Evolutionary conservation across 768 basidiomycete genomes (phyloP), one percentile per base, ranked within the genome.

Genomic region (Serendipita sp.): DNA sequence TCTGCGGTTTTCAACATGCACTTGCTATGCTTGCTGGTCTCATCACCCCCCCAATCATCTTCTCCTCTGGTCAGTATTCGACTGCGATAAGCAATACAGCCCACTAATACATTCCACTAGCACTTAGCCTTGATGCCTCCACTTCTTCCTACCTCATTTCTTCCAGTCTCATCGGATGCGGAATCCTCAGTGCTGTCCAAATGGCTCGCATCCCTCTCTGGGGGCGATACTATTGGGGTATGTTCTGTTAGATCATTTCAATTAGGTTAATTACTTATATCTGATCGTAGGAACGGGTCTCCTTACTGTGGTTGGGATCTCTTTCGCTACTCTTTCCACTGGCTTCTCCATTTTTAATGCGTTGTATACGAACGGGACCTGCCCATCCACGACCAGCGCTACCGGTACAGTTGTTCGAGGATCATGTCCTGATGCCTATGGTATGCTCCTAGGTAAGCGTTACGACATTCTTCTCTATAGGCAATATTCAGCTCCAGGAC

Each of bases 21-120:
- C 80, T 90, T 9, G 87, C 86, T 1, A 90, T 90, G 88, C 78
- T 89, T 16, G 87, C 86, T 1, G 88, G 86, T 2, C 75, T 89
- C 44, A 88, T 90, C 67, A 87, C 86, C 0, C 90, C 88, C 0
- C 88, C 90, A 0, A 90, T 90, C 67, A 86, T 89, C 64, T 84
- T 90, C 67, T 81, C 86, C 0, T 81, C 78, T 60, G 70, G 45
- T 48, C n/a, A 20, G n/a, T 48, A 48, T 9, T 17, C 42, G 9
- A 14, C 7, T 7, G 34, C 1, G n/a, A 48, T 48, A 20, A 9
- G 7, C 7, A 5, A 20, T 28, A 28, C 26, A 17, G 20, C 26
- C 45, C 7, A 48, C 45, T 48, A 17, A 48, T 28, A 48, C n/a
- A 17, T 9, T 20, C n/a, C 26, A 28, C 7, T 17, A 48, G 45